Conservation (phyloP, 306 rosid genomes). For the Betula pendula region DNA sequence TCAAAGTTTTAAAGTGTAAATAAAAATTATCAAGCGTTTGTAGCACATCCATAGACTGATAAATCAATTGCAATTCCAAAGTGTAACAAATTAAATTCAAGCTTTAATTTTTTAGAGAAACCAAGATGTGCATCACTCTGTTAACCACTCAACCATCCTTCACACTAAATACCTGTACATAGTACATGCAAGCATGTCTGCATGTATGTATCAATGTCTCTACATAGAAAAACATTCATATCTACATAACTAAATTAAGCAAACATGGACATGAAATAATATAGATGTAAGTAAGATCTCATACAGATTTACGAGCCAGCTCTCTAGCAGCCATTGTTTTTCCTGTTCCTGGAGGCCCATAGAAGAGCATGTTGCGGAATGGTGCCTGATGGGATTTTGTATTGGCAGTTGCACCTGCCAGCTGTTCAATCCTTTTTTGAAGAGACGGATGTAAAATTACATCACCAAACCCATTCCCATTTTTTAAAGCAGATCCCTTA, state of each 20-base stretch:
- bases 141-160: background rate
- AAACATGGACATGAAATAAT: constrained; percentile 9
- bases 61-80: constrained; percentile 1
- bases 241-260: constrained; percentile 10
- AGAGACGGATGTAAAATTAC: constrained; percentile 90
- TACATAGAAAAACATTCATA: background rate
- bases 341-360: constrained; percentile 99
- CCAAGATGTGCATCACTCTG: background rate
- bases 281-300: constrained; percentile 28
- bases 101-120: background rate
- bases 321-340: constrained; percentile 99
- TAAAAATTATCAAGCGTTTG: background rate
- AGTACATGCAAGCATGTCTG: background rate
- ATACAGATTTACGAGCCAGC: constrained; percentile 91
- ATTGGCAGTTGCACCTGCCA: constrained; percentile 88
- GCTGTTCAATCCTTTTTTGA: constrained; percentile 77
- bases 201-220: background rate
- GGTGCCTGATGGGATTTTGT: constrained; percentile 98
- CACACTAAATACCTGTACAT: background rate
- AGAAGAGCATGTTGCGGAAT: constrained; percentile 92
- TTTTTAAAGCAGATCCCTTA: constrained; percentile 46
- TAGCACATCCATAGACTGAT: background rate
- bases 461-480: constrained; percentile 79
- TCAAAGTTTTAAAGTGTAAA: background rate
- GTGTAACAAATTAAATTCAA: background rate